A percentile compares a stretch with the other conserved stretches of the same genome.
phyloP scores from a whole-genome alignment of 2,329 filamentous ascomycete genomes.

The Pseudogymnoascus sp. region DNA sequence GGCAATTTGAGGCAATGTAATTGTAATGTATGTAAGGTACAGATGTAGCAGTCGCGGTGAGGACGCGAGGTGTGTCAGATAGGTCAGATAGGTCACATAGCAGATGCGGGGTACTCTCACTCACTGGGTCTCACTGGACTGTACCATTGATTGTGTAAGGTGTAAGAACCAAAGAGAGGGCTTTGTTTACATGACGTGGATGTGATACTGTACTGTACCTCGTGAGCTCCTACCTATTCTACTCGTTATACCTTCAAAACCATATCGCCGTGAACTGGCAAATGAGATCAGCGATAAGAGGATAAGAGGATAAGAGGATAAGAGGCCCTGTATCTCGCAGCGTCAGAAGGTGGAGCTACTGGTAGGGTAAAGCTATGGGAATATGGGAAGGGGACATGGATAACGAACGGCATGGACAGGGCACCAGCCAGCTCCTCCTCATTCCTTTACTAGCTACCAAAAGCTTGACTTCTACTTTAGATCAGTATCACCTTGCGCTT shows the following conservation, averaged over 20 bases:
- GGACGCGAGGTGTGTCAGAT: not conserved
- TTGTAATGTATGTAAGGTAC: not conserved
- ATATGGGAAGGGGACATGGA: not conserved
- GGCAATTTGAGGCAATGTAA: not conserved
- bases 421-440: not conserved
- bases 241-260: not conserved
- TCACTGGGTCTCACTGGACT: not conserved
- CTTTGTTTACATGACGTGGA: slow-evolving; percentile 1
- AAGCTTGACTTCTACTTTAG: not conserved
- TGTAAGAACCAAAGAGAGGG: not conserved
- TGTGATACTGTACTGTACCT: not conserved
- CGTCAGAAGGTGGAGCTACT: not conserved
- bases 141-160: not conserved
- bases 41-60: not conserved
- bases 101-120: not conserved
- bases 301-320: not conserved
- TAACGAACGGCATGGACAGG: not conserved
- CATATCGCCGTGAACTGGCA: not conserved
- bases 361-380: not conserved
- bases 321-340: not conserved
- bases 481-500: not conserved
- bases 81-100: not conserved
- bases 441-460: not conserved
- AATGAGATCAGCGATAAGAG: not conserved
- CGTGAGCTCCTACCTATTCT: not conserved